These are phyloP conservation scores for Acer campestre DNA, from an alignment of 345 rosid genomes.

Conservation along the genomic window DNA sequence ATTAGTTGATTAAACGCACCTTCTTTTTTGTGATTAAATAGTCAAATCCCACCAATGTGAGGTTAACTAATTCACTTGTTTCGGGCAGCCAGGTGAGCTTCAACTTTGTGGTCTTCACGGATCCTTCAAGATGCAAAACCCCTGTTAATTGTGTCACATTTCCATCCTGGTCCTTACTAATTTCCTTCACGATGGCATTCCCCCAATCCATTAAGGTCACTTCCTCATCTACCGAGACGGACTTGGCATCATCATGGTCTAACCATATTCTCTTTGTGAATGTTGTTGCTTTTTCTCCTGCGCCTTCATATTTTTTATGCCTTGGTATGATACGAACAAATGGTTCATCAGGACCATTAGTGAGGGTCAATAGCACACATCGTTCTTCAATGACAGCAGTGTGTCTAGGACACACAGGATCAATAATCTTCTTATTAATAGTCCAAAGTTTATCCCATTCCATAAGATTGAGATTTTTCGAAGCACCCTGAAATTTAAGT, in stretches of 20 bases:
- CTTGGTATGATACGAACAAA: conserved; percentile 75
- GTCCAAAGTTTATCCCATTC: conserved; percentile 99
- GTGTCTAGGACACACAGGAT: conserved; percentile 95
- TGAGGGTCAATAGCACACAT: conserved; percentile 59
- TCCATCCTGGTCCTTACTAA: conserved; percentile 63
- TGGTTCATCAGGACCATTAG: conserved; percentile 65
- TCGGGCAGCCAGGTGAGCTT: conserved; percentile 92
- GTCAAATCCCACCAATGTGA: conserved; percentile 61
- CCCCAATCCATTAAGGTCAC: conserved; percentile 97
- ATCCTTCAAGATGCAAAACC: conserved; percentile 77
- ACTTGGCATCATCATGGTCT: conserved; percentile 72
- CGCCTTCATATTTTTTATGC: conserved; percentile 93
- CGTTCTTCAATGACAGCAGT: conserved; percentile 80
- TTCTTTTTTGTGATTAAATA: conserved; percentile 74
- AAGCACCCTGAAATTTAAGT: conserved; percentile 66
- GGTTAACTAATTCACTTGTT: conserved; percentile 55
- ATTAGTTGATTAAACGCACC: conserved; percentile 33
- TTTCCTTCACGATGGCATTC: conserved; percentile 75
- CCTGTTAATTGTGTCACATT: conserved; percentile 57
- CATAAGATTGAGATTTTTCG: conserved; percentile 92
- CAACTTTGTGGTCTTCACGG: conserved; percentile 85
- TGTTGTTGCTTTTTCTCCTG: conserved; percentile 88
- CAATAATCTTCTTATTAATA: conserved; percentile 86
- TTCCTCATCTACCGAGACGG: conserved; percentile 72
- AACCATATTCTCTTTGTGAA: conserved; percentile 80